These are phyloP conservation scores for Colletotrichum echinochloae DNA, from an alignment of 2,329 filamentous ascomycete species.

Conservation along the genomic window DNA sequence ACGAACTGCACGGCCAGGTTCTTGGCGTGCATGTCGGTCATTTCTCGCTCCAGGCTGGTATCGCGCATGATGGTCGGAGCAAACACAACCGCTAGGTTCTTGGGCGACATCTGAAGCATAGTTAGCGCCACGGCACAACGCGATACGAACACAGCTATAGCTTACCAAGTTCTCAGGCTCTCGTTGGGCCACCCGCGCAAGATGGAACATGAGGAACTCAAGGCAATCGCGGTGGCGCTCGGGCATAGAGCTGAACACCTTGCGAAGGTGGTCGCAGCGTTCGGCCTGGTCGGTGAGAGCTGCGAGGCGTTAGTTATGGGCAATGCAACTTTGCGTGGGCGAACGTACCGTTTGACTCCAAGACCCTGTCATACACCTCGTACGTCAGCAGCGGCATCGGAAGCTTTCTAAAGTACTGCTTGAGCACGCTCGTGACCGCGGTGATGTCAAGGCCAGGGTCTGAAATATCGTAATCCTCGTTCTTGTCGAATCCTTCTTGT, in stretches of 20 bases:
- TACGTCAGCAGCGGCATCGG: constrained; percentile 91
- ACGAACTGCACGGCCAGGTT: constrained; percentile 92
- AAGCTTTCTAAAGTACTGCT: constrained; percentile 96
- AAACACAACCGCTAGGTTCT: constrained; percentile 96
- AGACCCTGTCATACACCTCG: constrained; percentile 88
- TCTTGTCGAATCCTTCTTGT: constrained; percentile 90
- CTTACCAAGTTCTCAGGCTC: constrained; percentile 86
- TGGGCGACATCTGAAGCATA: constrained; percentile 82
- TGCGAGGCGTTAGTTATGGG: constrained; percentile 49
- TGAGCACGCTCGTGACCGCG: constrained; percentile 92
- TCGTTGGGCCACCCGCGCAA: constrained; percentile 85
- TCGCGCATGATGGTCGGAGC: constrained; percentile 98
- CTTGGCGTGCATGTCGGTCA: constrained; percentile 95
- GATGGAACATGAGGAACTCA: constrained; percentile 93
- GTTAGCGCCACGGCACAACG: background rate
- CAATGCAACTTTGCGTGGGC: constrained; percentile 29
- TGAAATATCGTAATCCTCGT: constrained; percentile 89
- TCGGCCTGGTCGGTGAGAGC: constrained; percentile 74
- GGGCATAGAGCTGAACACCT: constrained; percentile 82
- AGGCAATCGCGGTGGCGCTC: constrained; percentile 88
- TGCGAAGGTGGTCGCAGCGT: constrained; percentile 77
- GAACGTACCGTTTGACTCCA: constrained; percentile 81
- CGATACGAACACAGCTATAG: constrained; percentile 34
- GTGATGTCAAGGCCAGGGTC: constrained; percentile 96
- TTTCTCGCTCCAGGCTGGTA: constrained; percentile 88